These are phyloP conservation scores for Mycena belliarum DNA, from an alignment of 768 basidiomycete genomes.

Conservation along the genomic window DNA sequence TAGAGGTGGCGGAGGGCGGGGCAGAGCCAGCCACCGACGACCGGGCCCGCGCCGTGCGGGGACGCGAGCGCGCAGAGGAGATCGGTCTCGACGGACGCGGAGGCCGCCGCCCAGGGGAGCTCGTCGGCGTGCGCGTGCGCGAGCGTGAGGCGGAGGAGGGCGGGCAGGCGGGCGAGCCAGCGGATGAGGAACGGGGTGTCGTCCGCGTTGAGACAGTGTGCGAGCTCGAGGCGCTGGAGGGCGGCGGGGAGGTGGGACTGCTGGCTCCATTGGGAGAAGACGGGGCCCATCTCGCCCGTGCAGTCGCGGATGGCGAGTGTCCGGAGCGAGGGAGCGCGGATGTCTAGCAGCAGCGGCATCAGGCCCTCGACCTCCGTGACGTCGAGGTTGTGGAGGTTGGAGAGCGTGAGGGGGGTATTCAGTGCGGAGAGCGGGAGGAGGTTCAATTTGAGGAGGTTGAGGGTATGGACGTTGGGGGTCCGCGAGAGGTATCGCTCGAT, in stretches of 20 bases:
- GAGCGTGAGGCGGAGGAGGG: constrained; percentile 29
- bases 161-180: constrained; percentile 31
- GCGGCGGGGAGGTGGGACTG: constrained; percentile 21
- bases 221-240: constrained; percentile 32
- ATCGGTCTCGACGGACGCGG: constrained; percentile 17
- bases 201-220: constrained; percentile 19
- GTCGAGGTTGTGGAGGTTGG: constrained; percentile 24
- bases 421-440: constrained; percentile 3
- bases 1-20: constrained; percentile 28
- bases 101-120: not conserved
- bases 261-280: constrained; percentile 33
- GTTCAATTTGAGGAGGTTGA: constrained; percentile 21
- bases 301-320: constrained; percentile 25
- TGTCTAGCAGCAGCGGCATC: constrained; percentile 23
- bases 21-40: constrained; percentile 28
- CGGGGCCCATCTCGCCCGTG: constrained; percentile 14
- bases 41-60: constrained; percentile 19
- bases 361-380: constrained; percentile 18
- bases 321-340: constrained; percentile 26
- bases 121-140: constrained; percentile 13
- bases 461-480: constrained; percentile 21
- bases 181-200: constrained; percentile 32
- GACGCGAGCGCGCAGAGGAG: constrained; percentile 26
- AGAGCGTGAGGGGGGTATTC: constrained; percentile 13
- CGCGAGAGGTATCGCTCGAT: constrained; percentile 14